Percentiles rank a stretch among this genome's conserved stretches.
Conservation (phyloP, 106 monocot species). For the Apostasia ramifera region DNA sequence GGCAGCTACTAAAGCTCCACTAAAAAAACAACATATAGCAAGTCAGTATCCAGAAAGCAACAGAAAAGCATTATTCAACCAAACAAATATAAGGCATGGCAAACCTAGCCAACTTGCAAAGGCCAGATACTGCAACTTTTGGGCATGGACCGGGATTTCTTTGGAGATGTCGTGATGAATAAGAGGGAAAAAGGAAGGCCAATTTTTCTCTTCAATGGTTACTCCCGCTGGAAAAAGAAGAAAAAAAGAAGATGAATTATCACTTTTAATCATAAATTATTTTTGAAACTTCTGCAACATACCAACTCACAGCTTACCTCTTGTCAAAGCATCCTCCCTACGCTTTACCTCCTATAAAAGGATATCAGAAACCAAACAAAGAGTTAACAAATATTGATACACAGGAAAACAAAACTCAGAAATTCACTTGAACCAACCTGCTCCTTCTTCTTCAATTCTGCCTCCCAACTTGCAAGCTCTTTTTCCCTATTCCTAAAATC, state of each 20-base stretch:
- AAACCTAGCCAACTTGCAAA: slow-evolving; percentile 76
- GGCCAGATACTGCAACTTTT: slow-evolving; percentile 68
- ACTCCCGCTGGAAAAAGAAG: slow-evolving; percentile 46
- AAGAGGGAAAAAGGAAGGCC: slow-evolving; percentile 67
- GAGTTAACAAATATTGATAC: background rate
- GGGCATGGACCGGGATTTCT: slow-evolving; percentile 67
- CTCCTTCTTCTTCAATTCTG: slow-evolving; percentile 57
- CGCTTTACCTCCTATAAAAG: slow-evolving; percentile 37
- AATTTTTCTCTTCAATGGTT: slow-evolving; percentile 58
- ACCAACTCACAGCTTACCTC: slow-evolving; percentile 11
- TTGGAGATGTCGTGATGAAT: slow-evolving; percentile 83
- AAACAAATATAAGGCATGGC: background rate
- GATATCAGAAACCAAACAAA: background rate
- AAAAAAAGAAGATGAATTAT: background rate
- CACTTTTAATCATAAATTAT: background rate
- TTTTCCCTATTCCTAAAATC: slow-evolving; percentile 48
- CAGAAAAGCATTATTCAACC: background rate
- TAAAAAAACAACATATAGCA: background rate
- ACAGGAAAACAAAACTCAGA: background rate
- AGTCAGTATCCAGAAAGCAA: background rate
- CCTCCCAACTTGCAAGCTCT: slow-evolving; percentile 60
- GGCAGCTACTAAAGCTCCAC: background rate
- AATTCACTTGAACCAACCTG: slow-evolving; percentile 17
- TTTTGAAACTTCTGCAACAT: background rate
- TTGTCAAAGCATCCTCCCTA: slow-evolving; percentile 32